Base-by-base conservation (phyloP, 1,284 basidiomycete species). In the Mycosarcoma maydis region DNA sequence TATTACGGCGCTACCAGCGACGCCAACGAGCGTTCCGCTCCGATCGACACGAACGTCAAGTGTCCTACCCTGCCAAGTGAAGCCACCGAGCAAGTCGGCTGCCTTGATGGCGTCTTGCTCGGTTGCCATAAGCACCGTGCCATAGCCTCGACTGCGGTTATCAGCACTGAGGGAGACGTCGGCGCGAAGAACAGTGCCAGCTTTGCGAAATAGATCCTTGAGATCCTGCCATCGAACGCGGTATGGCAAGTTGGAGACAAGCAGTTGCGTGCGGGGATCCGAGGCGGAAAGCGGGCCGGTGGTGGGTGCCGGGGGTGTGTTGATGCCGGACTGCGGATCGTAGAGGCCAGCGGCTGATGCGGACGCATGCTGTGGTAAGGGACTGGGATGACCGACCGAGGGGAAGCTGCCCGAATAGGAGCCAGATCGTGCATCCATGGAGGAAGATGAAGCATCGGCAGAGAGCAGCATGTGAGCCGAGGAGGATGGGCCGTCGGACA, bases 191-290 rank as follows among this genome's bases (percentile, higher is more conserved):
- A 83, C 82, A 5, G 80, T 83, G n/a, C 82, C 82, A 7, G 82
- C 78, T 17, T 81, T 81, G 38, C 82, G 76, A 61, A 83, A 82
- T 46, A 83, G 78, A 48, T 83, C 82, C 45, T 75, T 76, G 33
- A 83, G 53, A 45, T 83, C 82, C 51, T 83, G 82, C 82, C 82
- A 83, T 20, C 82, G 72, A 0, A 82, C 82, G 8, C 81, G 66
- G 51, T 80, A 83, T 4, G 82, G 82, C 37, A 83, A 60, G 45
- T 83, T 83, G 20, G 68, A 73, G 23, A 80, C 73, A 34, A 67
- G 56, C 14, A 81, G 67, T 83, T 94, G 92, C 0, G 92, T 94
- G 48, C 92, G 86, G 0, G 92, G 95, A 82, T 97, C 94, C 22
- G 68, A 72, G 9, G 76, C 75, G 14, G 76, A 75, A 27, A 73